Evolutionary conservation across 306 rosid species (phyloP), one percentile per base, ranked within the genome.

Genomic region (Acacia crassicarpa): DNA sequence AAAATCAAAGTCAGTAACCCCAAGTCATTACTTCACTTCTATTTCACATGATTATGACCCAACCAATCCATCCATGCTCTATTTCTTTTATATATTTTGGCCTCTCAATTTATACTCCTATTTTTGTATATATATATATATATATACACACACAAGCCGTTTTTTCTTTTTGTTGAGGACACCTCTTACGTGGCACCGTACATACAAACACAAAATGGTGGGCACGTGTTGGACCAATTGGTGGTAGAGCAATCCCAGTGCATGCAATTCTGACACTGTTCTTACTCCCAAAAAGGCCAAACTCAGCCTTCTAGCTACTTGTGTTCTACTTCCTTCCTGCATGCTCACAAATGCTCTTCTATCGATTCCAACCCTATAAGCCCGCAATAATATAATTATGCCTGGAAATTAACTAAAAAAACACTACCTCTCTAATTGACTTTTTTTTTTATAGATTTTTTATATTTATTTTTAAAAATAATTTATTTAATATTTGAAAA

Each of bases 1-100:
- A 48, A 49, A 73, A 73, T 51, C 45, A 15, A 38, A 67, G 32
- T 70, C 54, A 46, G 22, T 6, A 9, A 53, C 59, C 59, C 22
- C 59, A 19, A 33, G 32, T 22, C 54, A 46, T 80, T 81, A 83
- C 87, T 82, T 80, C 61, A 82, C 84, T 88, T 90, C 65, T 43
- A 56, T 83, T 80, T 81, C 61, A 82, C 83, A 76, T 8, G 74
- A 78, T 81, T 80, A 67, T 83, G 72, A 68, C 67, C 80, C 71
- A 87, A 85, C 86, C 88, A 87, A 89, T 69, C 25, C 66, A 61
- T 27, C 2, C 32, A 1, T 30, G 38, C 41, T 49, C 5, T 49
- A 49, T 49, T 15, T 49, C 3, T 0, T 1, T 15, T 49, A 5
- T 38, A 38, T 38, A 6, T 38, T 38, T 16, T 5, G n/a, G n/a